Base-by-base conservation (phyloP, 495 filamentous ascomycete species). In the Cercophora sp. region DNA sequence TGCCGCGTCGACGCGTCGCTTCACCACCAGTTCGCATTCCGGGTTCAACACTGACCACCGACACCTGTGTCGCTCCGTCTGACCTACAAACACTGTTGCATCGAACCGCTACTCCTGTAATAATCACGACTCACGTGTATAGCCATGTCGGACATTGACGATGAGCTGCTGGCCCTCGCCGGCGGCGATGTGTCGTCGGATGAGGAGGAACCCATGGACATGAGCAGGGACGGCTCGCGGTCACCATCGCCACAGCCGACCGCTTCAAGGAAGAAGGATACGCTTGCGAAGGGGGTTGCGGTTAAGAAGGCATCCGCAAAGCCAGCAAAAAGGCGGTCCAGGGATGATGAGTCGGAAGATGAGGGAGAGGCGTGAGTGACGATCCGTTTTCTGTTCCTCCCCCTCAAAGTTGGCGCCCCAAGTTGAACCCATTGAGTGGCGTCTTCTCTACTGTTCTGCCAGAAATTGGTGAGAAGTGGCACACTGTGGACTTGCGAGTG, bases 141-240 rank as follows among this genome's bases (percentile, higher is more conserved):
- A 10, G 41, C 13, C 19, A 86, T 85, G 75, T 84, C 86, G 50
- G 87, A 89, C 61, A 77, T 95, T 54, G 91, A 96, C 62, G 88
- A 88, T 48, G 89, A 95, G 70, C 79, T 96, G 59, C 85, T 96
- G 47, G 89, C 87, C 54, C 80, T 96, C 47, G 91, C 91, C 15
- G 91, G 89, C 56, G 83, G 71, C 43, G 72, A 79, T 48, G 72
- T 71, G 48, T 77, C 72, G 5, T 77, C 76, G 22, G 74, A 73
- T 44, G 77, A 77, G 55, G 78, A 79, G 35, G 73, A 77, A 48
- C 48, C 55, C 15, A 63, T 65, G 55, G 67, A 73, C 25, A 56
- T 63, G 43, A 71, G 66, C 54, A 55, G 71, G 20, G 66, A 73
- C 32, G 60, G 59, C 27, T 52, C 50, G 48, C 48, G 48, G 23